Evolutionary conservation across 177 flowering plant genomes (phyloP).

Genomic region (Tripterygium wilfordii): DNA sequence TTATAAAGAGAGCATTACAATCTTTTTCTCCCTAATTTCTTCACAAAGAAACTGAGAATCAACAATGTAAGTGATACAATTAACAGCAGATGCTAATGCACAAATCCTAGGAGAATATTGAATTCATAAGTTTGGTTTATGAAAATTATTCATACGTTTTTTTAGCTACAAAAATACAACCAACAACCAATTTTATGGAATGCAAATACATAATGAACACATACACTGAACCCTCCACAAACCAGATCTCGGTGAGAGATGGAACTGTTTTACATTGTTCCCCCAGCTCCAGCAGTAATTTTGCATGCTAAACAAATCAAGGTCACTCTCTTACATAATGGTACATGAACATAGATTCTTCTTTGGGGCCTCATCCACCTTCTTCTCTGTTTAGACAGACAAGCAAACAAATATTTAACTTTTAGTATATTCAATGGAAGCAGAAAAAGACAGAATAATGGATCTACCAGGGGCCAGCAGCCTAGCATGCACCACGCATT

Average conservation of each 20-base stretch:
- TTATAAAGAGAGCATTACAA: too few species aligned
- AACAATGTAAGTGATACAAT: too few species aligned
- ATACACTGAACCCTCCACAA: conserved; percentile 16
- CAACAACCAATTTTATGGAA: conserved; percentile 14
- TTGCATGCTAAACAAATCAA: neutral
- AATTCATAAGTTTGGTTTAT: too few species aligned
- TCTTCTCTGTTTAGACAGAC: conserved; percentile 43
- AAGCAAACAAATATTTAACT: neutral
- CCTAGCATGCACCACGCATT: too few species aligned
- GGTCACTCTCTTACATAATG: conserved; percentile 36
- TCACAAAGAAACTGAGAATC: too few species aligned
- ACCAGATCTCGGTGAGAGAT: conserved; percentile 13
- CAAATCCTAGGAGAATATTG: too few species aligned
- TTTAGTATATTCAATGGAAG: neutral
- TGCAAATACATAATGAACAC: conserved; percentile 13
- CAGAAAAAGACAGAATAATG: neutral
- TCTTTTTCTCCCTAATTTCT: too few species aligned
- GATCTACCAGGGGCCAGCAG: neutral
- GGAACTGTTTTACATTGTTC: conserved; percentile 15
- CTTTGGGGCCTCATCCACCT: conserved; percentile 52
- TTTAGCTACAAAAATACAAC: conserved; percentile 10
- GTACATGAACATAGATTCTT: conserved; percentile 53
- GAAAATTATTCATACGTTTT: too few species aligned
- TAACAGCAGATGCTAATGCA: too few species aligned
- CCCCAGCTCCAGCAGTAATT: neutral